A percentile compares a stretch with the other conserved stretches of the same genome.
phyloP scores from a whole-genome alignment of 83 land plant species.

The Diphasiastrum complanatum region DNA sequence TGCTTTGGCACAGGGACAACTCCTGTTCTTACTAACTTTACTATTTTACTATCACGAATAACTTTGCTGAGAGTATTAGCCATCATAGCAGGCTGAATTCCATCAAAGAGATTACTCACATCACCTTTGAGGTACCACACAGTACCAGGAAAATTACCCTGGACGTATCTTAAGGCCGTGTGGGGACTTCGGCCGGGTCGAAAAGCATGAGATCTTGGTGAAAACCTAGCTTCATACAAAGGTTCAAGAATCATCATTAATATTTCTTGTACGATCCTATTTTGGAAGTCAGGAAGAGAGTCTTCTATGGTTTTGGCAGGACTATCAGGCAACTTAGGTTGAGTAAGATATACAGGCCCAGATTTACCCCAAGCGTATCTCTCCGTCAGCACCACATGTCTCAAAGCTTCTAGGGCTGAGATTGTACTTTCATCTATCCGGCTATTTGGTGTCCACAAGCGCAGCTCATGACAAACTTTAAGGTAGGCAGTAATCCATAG shows the following conservation, averaged over 20 bases:
- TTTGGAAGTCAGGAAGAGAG: constrained; percentile 51
- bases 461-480: constrained; percentile 41
- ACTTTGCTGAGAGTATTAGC: constrained; percentile 35
- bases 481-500: constrained; percentile 73
- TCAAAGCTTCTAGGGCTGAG: constrained; percentile 39
- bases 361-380: constrained; percentile 41
- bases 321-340: constrained; percentile 22
- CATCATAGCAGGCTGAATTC: constrained; percentile 28
- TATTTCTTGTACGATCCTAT: constrained; percentile 70
- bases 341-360: constrained; percentile 33
- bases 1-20: constrained; percentile 22
- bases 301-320: constrained; percentile 18
- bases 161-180: constrained; percentile 54
- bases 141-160: constrained; percentile 59
- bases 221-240: constrained; percentile 53
- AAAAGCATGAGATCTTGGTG: constrained; percentile 52
- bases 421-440: constrained; percentile 31
- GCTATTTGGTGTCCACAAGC: constrained; percentile 42
- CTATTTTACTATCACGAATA: constrained; percentile 50
- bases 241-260: constrained; percentile 61
- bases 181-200: constrained; percentile 69
- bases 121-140: constrained; percentile 67
- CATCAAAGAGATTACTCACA: constrained; percentile 35
- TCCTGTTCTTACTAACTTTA: constrained; percentile 42
- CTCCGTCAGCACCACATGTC: constrained; percentile 32